Base-by-base conservation (phyloP, 495 filamentous ascomycete species). In the Penicillium macrosclerotiorum region DNA sequence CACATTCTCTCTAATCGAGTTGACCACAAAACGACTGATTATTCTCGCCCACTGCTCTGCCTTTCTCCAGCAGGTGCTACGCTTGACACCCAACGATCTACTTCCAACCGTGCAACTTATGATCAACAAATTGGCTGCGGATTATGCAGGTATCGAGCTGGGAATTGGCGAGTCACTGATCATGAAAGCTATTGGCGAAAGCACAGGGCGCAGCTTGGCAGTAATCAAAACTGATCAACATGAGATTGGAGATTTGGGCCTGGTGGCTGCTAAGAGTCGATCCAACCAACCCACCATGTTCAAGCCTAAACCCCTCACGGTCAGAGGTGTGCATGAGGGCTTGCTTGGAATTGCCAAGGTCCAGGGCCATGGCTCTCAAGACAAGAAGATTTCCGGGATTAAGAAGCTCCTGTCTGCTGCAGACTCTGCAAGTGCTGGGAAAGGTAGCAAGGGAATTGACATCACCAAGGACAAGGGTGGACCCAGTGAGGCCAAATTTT, bases 161-260 rank as follows among this genome's bases (percentile, higher is more conserved):
- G 93, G 93, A 22, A 97, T 98, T 59, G 93, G 93, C 32, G 93
- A 98, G 71, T 95, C 90, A 11, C 63, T 98, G 33, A 95, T 98
- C 55, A 96, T 98, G 90, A 98, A 96, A 57, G 88, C 93, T 12
- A 95, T 98, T 58, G 90, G 90, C 11, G 91, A 98, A 70, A 84
- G 82, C 38, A 97, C 93, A 2, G 93, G 93, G 5, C 84, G 94
- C 42, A 93, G 84, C 59, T 65, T 96, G 30, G 68, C 79, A 7
- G 81, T 93, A 40, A 95, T 97, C 65, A 96, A 96, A 62, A 77
- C 82, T 29, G 93, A 98, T 56, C 93, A 98, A 49, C 89, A 90
- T 52, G 89, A 96, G 54, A 94, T 96, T 60, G 93, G 93, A 18
- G 93, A 98, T 64, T 74, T 98, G 14, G 93, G 93, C 12, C 73